Evolutionary conservation across 345 rosid species (phyloP), one percentile per base, ranked within the genome.

Genomic region (Jatropha curcas): DNA sequence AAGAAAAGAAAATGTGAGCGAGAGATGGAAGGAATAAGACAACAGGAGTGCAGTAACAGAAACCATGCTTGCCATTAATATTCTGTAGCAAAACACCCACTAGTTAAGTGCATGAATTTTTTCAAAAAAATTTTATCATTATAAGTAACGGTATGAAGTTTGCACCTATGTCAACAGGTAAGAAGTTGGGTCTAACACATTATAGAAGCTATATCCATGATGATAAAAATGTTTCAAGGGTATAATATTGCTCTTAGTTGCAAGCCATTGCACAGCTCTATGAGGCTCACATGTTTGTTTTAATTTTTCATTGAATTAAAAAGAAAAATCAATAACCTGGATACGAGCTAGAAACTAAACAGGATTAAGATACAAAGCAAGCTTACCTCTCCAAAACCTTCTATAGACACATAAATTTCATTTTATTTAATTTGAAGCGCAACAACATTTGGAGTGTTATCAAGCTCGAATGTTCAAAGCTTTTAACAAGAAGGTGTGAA

Each of bases 311-410:
- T 46, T 8, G n/a, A n/a, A n/a, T n/a, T 5, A 46, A 53, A 55
- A n/a, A 30, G 4, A 28, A 25, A 5, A 41, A 24, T 22, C n/a
- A 46, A 43, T 20, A 60, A 59, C 41, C 14, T 43, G 13, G 41
- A 43, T 4, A 19, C 43, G 27, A 17, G 20, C 43, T 22, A 19
- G 64, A 16, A 51, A 31, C 30, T 16, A 62, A 17, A 22, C 27
- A n/a, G n/a, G 27, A 39, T 34, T 7, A 31, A 30, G 43, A 22
- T 35, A 65, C 66, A 35, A 10, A 70, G 57, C 39, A 57, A 39
- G 45, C 66, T 50, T 82, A 92, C 97, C 95, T 80, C 86, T 71
- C 71, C 87, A 62, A 81, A 60, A 73, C 41, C 85, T 61, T 79
- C 84, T 2, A 5, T 61, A 41, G 74, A 69, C 58, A n/a, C n/a